phyloP scores from a whole-genome alignment of 352 stramenopile genomes.

The Saprolegnia parasitica region DNA sequence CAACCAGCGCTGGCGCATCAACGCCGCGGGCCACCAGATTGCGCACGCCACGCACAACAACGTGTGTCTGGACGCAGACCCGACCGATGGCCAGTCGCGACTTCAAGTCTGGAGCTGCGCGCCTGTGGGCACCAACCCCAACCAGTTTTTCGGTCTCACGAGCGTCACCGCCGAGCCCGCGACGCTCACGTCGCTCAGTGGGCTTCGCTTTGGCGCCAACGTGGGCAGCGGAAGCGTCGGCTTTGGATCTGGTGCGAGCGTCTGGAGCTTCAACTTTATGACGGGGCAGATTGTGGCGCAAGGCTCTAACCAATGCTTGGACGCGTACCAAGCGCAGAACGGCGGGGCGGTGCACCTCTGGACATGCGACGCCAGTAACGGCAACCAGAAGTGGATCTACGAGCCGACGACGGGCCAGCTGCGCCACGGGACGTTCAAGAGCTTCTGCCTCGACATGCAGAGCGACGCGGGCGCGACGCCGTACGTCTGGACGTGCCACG shows the following conservation, averaged over 20 bases:
- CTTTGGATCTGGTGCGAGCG: neutral
- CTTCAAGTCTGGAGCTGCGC: constrained; percentile 41
- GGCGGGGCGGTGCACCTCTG: constrained; percentile 56
- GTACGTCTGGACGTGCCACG: constrained; percentile 7
- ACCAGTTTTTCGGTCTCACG: neutral
- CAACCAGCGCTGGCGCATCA: constrained; percentile 66
- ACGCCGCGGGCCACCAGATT: constrained; percentile 36
- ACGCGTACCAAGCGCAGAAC: constrained; percentile 41
- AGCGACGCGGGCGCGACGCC: neutral
- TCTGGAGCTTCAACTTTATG: neutral
- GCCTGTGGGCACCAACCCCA: neutral
- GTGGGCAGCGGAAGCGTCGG: neutral
- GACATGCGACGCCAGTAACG: constrained; percentile 45
- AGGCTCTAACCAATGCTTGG: neutral
- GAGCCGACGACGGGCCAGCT: constrained; percentile 43
- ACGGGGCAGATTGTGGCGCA: neutral
- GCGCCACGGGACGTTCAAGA: constrained; percentile 37
- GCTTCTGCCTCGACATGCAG: constrained; percentile 56
- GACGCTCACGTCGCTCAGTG: neutral
- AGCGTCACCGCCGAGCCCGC: neutral
- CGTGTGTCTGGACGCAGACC: constrained; percentile 54
- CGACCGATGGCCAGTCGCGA: constrained; percentile 39
- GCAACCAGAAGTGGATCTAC: constrained; percentile 64
- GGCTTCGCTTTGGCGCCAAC: neutral
- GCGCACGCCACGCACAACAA: constrained; percentile 39